A percentile compares a stretch with the other conserved stretches of the same genome.
Evolutionary conservation across 768 basidiomycete genomes (phyloP).

Genomic region (Collybia sp.): DNA sequence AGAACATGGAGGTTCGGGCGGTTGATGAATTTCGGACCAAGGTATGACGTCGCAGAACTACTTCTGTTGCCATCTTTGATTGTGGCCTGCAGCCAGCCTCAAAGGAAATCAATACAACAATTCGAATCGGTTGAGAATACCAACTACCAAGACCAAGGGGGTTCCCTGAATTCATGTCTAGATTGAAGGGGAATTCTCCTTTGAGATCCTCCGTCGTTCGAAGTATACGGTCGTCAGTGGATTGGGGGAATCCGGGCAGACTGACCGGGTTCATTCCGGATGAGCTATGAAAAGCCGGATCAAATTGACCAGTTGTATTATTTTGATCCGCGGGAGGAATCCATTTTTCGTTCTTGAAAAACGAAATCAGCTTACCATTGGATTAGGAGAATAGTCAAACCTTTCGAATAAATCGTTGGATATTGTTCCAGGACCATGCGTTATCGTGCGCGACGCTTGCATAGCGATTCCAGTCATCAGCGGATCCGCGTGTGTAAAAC

Average conservation of each 20-base stretch:
- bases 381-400: constrained; percentile 3
- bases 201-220: constrained; percentile 18
- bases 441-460: constrained; percentile 20
- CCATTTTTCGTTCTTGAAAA: constrained; percentile 25
- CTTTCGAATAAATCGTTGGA: constrained; percentile 21
- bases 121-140: not conserved
- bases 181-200: constrained; percentile 17
- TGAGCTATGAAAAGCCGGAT: constrained; percentile 24
- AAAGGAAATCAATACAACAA: not conserved
- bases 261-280: constrained; percentile 23
- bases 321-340: constrained; percentile 26
- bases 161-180: constrained; percentile 19
- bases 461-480: constrained; percentile 25
- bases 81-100: constrained; percentile 22
- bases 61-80: constrained; percentile 20
- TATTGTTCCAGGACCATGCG: constrained; percentile 26
- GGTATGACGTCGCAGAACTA: constrained; percentile 27
- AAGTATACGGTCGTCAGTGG: constrained; percentile 22
- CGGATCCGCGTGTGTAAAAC: constrained; percentile 25
- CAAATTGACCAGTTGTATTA: constrained; percentile 23
- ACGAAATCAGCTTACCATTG: not conserved
- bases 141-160: constrained; percentile 20
- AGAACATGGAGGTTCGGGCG: constrained; percentile 26
- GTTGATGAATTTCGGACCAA: constrained; percentile 11
- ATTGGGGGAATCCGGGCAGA: constrained; percentile 17